Evolutionary conservation across 225 moss, liverwort and hornwort genomes (phyloP), one percentile per base, ranked within the genome.

Genomic region (Rhytidiadelphus loreus): DNA sequence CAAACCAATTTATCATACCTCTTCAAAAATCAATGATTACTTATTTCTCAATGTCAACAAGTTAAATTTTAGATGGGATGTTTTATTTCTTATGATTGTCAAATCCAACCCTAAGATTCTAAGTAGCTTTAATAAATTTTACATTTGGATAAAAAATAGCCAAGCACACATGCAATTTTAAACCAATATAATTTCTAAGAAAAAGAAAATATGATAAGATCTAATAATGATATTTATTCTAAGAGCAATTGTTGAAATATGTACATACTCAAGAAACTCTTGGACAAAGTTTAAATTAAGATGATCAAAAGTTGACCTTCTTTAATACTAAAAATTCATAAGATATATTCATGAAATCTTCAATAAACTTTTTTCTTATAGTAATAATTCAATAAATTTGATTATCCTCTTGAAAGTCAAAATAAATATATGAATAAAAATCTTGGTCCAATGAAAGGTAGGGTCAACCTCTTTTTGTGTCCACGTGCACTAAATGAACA

Each of bases 401-500:
- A 41, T 25, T 70, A 5, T 39, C n/a, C 0, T n/a, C n/a, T 22
- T 13, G 4, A 68, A 68, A 7, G 7, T 22, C 13, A n/a, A 68
- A 22, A n/a, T n/a, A 12, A 21, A 37, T n/a, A n/a, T 37, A 33
- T 66, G 21, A 66, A 66, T 37, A 14, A 68, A 18, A 22, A 21
- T n/a, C 2, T 37, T 66, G 11, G 37, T 20, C 66, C 37, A 37
- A 37, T 66, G 12, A 3, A 20, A 1, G 1, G 1, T 12, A 2
- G 7, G 12, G 4, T 12, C 23, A n/a, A 68, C n/a, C 2, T 68
- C 22, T 4, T n/a, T 68, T 68, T 12, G 23, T 12, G 13, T n/a
- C n/a, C 0, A 3, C 0, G 1, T 68, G 12, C 4, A 12, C 7
- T 23, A 68, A n/a, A n/a, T 68, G 68, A 68, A 23, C 2, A 68